Conservation (phyloP, 2,329 filamentous ascomycete genomes). For the Trichoderma arundinaceum region DNA sequence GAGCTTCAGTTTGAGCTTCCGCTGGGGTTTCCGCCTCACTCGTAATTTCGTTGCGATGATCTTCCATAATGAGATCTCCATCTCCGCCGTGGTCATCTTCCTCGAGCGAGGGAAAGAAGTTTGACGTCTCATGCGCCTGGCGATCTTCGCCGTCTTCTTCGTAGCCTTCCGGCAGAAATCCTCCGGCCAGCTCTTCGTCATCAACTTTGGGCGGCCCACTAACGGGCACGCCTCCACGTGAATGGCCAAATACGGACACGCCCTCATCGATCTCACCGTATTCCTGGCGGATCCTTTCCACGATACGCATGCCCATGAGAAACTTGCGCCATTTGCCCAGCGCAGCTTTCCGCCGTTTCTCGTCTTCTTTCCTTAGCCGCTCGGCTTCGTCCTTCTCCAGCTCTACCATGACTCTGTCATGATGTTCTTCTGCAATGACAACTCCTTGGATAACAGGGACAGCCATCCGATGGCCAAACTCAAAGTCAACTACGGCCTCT, state of each 20-base stretch:
- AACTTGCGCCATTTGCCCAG: slow-evolving; percentile 85
- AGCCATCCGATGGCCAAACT: slow-evolving; percentile 93
- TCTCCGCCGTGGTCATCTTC: slow-evolving; percentile 48
- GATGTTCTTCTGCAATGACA: slow-evolving; percentile 82
- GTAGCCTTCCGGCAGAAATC: slow-evolving; percentile 64
- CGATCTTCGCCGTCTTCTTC: slow-evolving; percentile 50
- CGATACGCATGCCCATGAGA: slow-evolving; percentile 81
- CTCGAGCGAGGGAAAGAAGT: slow-evolving; percentile 56
- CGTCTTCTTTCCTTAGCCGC: slow-evolving; percentile 76
- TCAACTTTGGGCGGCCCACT: slow-evolving; percentile 37
- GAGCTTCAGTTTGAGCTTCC: neutral
- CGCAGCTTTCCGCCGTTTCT: slow-evolving; percentile 76
- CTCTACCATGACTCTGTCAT: slow-evolving; percentile 74
- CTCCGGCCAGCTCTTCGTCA: slow-evolving; percentile 63
- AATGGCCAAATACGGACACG: slow-evolving; percentile 62
- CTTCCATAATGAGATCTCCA: slow-evolving; percentile 45
- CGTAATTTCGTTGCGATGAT: slow-evolving; percentile 30
- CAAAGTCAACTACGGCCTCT: slow-evolving; percentile 94
- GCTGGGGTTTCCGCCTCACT: neutral
- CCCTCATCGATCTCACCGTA: slow-evolving; percentile 68
- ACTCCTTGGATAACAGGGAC: slow-evolving; percentile 91
- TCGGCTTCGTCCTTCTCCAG: slow-evolving; percentile 80
- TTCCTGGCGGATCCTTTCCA: slow-evolving; percentile 75
- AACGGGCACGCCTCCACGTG: slow-evolving; percentile 36
- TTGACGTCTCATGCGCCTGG: slow-evolving; percentile 45